phyloP scores from a whole-genome alignment of 2,329 filamentous ascomycete genomes.

The Paracoccidioides brasiliensis region DNA sequence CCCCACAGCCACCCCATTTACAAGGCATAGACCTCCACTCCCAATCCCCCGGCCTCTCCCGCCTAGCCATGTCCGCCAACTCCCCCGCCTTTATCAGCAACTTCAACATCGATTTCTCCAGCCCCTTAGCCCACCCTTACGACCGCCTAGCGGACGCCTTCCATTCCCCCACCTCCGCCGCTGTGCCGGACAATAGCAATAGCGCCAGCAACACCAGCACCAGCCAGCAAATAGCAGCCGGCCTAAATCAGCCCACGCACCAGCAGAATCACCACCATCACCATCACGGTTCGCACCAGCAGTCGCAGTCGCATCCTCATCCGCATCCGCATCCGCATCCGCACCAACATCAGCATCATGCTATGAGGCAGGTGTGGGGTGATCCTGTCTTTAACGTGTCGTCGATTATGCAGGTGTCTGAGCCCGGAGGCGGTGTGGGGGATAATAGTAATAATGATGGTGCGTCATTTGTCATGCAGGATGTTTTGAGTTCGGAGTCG shows the following conservation, averaged over 20 bases:
- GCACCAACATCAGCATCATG: slow-evolving; percentile 1
- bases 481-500: background rate
- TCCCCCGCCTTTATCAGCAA: background rate
- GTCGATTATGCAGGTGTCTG: slow-evolving; percentile 1
- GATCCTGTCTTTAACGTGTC: slow-evolving; percentile 4
- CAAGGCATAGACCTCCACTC: background rate
- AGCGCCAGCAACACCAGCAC: background rate
- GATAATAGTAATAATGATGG: background rate
- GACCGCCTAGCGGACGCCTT: background rate
- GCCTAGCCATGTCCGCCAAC: background rate
- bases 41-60: slow-evolving; percentile 1
- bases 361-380: slow-evolving; percentile 2
- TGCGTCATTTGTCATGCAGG: background rate
- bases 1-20: background rate
- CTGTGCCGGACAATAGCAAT: background rate
- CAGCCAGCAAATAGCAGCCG: background rate
- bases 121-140: slow-evolving; percentile 2
- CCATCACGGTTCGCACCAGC: background rate
- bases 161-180: background rate
- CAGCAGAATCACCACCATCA: background rate
- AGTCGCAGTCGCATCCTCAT: background rate
- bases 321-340: background rate
- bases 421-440: background rate
- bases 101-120: slow-evolving; percentile 6
- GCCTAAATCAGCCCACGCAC: background rate